Evolutionary conservation across 1,139 yeast species (phyloP).

Genomic region (Saccharomyces hybrid): DNA sequence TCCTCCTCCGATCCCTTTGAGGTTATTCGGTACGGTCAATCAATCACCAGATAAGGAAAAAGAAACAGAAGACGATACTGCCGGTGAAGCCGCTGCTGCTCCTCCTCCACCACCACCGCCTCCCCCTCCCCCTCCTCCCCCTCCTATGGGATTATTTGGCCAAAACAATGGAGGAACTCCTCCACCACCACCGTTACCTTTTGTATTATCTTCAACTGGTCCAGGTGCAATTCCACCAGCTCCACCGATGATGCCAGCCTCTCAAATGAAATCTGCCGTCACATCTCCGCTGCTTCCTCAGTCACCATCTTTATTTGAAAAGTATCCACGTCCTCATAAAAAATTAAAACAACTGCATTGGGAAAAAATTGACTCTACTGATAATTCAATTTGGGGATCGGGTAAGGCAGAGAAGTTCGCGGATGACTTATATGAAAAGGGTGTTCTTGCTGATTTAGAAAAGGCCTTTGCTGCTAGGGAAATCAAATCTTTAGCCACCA

Average conservation of each 20-base stretch:
- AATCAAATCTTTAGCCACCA: slow-evolving; percentile 43
- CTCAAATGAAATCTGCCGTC: slow-evolving; percentile 26
- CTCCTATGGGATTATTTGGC: slow-evolving; percentile 16
- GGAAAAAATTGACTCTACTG: slow-evolving; percentile 64
- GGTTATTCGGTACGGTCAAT: slow-evolving; percentile 16
- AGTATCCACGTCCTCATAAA: slow-evolving; percentile 66
- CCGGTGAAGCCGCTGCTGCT: slow-evolving; percentile 11
- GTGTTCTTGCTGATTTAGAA: slow-evolving; percentile 71
- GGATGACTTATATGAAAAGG: slow-evolving; percentile 51
- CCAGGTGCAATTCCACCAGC: slow-evolving; percentile 37
- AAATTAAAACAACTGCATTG: slow-evolving; percentile 76
- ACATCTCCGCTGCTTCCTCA: slow-evolving; percentile 34
- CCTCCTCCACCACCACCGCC: slow-evolving; percentile 31
- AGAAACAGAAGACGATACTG: slow-evolving; percentile 1
- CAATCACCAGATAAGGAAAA: slow-evolving; percentile 12
- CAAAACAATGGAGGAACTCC: slow-evolving; percentile 8
- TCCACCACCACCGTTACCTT: slow-evolving; percentile 19
- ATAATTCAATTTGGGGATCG: slow-evolving; percentile 59
- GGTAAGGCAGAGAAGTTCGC: slow-evolving; percentile 46
- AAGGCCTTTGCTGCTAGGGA: slow-evolving; percentile 74
- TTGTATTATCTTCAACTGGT: slow-evolving; percentile 38
- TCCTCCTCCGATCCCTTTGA: slow-evolving; percentile 30
- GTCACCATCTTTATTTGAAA: slow-evolving; percentile 44
- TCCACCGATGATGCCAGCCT: slow-evolving; percentile 29
- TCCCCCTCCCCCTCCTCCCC: slow-evolving; percentile 7